Evolutionary conservation across 2,329 filamentous ascomycete genomes (phyloP), one percentile per base, ranked within the genome.

Genomic region (Penicillium sp.): DNA sequence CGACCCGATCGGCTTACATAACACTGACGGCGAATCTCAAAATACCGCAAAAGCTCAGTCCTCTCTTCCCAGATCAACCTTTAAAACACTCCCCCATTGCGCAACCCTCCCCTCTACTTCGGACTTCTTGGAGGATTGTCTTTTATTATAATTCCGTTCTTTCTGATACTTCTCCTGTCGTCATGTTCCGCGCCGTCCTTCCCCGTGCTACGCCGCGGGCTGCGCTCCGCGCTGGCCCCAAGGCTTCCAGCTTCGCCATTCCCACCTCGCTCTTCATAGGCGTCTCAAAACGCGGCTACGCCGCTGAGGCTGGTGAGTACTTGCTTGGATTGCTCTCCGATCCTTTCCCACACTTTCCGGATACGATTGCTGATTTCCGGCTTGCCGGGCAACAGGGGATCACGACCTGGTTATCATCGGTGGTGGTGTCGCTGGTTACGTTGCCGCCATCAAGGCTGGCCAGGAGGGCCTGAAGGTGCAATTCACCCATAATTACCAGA

Each of bases 341-440:
- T 6, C 33, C 3, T 37, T 20, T 37, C 47, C 56, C 52, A 35
- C 43, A 51, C 56, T 60, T 56, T 45, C 60, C 55, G 43, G 52
- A 45, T 33, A 54, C 47, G 49, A 59, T 56, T 44, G 47, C 62
- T 62, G 46, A 59, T 55, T 28, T 54, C 51, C 48, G 58, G 42
- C 38, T 46, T 46, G 12, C 47, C 50, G 47, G 47, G 25, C 24
- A 53, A 61, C 72, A 89, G 89, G 91, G 73, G 89, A 96, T 74
- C 95, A 95, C 75, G 93, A 98, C 74, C 81, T 98, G 48, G 87
- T 98, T 68, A 91, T 98, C 75, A 95, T 98, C 68, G 93, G 93
- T 67, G 93, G 93, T 72, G 93, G 93, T 78, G 93, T 97, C 67
- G 93, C 92, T 64, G 93, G 93, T 70, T 98, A 98, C 77, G 93